These are phyloP conservation scores for Aureobasidium uvarum DNA, from an alignment of 2,329 filamentous ascomycete species.

Conservation along the genomic window DNA sequence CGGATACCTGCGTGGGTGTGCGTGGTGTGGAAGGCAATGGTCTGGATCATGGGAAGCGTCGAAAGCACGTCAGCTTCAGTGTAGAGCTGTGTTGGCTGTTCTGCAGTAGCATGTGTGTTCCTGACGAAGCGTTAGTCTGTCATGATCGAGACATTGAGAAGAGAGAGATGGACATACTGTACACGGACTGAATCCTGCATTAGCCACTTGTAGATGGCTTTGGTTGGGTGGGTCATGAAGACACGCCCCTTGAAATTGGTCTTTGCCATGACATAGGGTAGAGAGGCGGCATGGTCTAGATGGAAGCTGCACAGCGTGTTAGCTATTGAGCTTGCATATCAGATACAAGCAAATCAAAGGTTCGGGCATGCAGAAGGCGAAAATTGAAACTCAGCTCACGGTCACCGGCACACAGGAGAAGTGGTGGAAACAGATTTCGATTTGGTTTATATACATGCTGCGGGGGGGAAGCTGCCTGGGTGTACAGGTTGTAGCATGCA, in stretches of 20 bases:
- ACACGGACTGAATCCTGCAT: conserved; percentile 97
- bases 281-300: conserved; percentile 95
- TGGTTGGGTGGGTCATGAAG: conserved; percentile 99
- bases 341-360: not conserved
- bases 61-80: conserved; percentile 93
- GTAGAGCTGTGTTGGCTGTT: conserved; percentile 70
- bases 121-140: conserved; percentile 36
- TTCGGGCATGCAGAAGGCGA: not conserved
- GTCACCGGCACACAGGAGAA: conserved; percentile 26
- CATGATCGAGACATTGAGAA: too few relatives aligned
- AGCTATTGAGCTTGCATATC: not conserved
- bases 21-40: conserved; percentile 97
- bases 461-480: conserved; percentile 9
- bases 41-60: conserved; percentile 91
- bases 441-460: conserved; percentile 38
- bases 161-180: conserved; percentile 56
- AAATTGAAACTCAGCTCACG: conserved; percentile 12
- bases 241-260: conserved; percentile 96
- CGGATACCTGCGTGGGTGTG: conserved; percentile 95
- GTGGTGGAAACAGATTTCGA: conserved; percentile 32
- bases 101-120: conserved; percentile 64
- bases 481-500: conserved; percentile 8
- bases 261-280: conserved; percentile 95
- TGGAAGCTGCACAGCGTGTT: conserved; percentile 70
- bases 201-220: conserved; percentile 99